A percentile compares a stretch with the other conserved stretches of the same genome.
Conservation (phyloP, 2,329 filamentous ascomycete genomes). For the Fusarium robinianum region DNA sequence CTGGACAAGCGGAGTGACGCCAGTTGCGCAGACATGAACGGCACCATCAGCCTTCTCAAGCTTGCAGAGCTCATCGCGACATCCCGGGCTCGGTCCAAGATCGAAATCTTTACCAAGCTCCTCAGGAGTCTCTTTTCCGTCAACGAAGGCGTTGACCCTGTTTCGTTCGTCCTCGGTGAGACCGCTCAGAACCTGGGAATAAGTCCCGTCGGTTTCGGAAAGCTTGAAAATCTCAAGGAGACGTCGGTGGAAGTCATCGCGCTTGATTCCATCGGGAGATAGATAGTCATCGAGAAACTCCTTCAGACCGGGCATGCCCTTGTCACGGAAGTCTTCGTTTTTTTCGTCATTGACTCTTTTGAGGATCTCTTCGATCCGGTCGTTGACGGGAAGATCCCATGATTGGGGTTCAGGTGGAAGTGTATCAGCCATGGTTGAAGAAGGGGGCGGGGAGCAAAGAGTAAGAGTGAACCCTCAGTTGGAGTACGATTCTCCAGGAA, state of each 20-base stretch:
- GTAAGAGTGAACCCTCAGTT: too few species aligned
- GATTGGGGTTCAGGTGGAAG: too few species aligned
- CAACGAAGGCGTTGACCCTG: conserved; percentile 6
- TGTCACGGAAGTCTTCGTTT: conserved; percentile 2
- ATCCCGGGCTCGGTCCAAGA: conserved; percentile 6
- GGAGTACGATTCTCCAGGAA: too few species aligned
- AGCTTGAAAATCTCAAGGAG: conserved; percentile 10
- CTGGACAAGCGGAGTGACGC: too few species aligned
- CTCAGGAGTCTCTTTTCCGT: not conserved
- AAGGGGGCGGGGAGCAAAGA: too few species aligned
- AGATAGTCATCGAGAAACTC: conserved; percentile 11
- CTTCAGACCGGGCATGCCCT: conserved; percentile 7
- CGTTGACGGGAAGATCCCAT: conserved; percentile 3
- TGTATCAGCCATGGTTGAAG: too few species aligned
- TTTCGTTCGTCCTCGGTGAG: not conserved
- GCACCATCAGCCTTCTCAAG: not conserved
- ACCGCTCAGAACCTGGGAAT: not conserved
- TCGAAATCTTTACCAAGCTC: not conserved
- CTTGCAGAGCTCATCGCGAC: conserved; percentile 5
- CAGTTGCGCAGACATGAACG: not conserved
- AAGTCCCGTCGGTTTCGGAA: conserved; percentile 6
- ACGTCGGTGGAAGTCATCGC: conserved; percentile 11
- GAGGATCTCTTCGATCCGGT: conserved; percentile 2
- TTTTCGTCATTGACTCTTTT: not conserved
- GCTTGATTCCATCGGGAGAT: not conserved